Evolutionary conservation across 225 moss, liverwort and hornwort genomes (phyloP), one percentile per base, ranked within the genome.

Genomic region (Physcomitrellopsis africana): DNA sequence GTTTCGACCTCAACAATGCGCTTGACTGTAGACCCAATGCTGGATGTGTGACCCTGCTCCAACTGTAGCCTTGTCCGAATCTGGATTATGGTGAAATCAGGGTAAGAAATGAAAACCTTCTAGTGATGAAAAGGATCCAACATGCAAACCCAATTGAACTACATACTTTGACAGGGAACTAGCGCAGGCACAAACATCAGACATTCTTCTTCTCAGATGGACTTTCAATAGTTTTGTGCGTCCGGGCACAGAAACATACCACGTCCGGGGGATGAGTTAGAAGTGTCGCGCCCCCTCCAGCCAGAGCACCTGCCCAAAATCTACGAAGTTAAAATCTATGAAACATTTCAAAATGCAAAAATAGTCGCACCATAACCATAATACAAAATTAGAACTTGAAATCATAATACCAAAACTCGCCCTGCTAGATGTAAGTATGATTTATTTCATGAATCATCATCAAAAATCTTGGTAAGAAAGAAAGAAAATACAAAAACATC

Each of bases 21-120:
- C 52, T 92, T 86, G 51, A 91, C 75, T 74, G 92, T 89, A 24
- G 92, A 87, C 43, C 79, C 0, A 72, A 99, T 86, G 70, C 89
- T 75, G 26, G 80, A 73, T 41, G 72, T 76, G 27, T 81, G 81
- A 11, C 76, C 77, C 60, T 75, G 86, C 57, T 94, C 89, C 80
- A 99, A 89, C 84, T 99, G 99, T 77, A 99, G 64, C 77, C 95
- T 95, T 45, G 99, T 99, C 44, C 99, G 95, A 73, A 99, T 81
- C 96, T 96, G 85, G 20, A 73, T 26, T 2, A 63, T 7, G 62
- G 11, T 32, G 16, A 11, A 69, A 48, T n/a, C 63, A 24, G 46
- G 68, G 27, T 69, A 23, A 64, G 51, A 51, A 41, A 15, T 44
- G 19, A 45, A 11, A 11, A 62, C 9, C 54, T 27, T 70, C 13